Evolutionary conservation across 176 grass and related monocot genomes (phyloP), one percentile per base, ranked within the genome.

Genomic region (Carex cristatella): DNA sequence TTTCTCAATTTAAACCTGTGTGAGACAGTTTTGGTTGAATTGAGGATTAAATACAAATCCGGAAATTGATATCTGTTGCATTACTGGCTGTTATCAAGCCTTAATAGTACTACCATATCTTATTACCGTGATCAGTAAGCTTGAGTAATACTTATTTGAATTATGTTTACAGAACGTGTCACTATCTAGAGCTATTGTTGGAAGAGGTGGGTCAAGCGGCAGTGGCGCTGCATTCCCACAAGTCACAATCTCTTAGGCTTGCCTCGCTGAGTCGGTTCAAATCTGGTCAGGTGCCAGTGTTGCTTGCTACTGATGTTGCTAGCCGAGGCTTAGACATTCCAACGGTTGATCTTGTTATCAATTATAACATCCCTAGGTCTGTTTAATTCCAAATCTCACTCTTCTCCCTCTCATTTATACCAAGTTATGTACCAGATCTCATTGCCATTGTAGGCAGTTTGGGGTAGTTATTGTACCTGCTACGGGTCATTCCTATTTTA

Each of bases 271-370:
- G 84, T 71, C 85, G 83, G 59, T 98, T 98, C 85, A 98, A 95
- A 87, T 98, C 95, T 13, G 85, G 85, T 84, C 89, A 89, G 65
- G 83, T 90, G 38, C 86, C 93, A 28, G 77, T 95, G 53, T 88
- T 98, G 80, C 59, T 98, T 56, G 70, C 95, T 56, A 98, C 93
- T 78, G 93, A 98, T 79, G 89, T 98, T 28, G 95, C 88, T 37
- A 98, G 95, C 55, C 91, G 95, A 81, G 95, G 95, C n/a, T 92
- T 98, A 88, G 95, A 98, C 88, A 98, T 98, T 87, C 93, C 87
- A 77, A 95, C 88, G 44, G 96, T 99, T 85, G 93, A 99, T 94
- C 93, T 99, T 84, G 96, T 99, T 57, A 95, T 99, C 85, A 99
- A 99, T 77, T 99, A 95, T 85, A 89, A 94, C 82, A 71, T 99